Conservation (phyloP, 2,329 filamentous ascomycete species). For the Talaromyces rugulosus region DNA sequence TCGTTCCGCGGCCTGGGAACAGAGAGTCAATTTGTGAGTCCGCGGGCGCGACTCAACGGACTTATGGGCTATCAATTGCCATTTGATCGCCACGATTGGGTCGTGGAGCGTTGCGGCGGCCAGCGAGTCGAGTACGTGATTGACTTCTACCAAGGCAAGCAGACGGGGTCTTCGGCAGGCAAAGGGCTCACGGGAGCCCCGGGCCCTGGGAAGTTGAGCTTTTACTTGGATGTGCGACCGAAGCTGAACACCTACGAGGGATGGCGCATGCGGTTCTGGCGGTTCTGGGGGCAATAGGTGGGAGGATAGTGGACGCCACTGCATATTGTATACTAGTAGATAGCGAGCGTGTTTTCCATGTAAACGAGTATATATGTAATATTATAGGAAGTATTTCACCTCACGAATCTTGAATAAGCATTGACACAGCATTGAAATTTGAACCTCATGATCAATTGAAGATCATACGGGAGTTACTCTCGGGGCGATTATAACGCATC, state of each 20-base stretch:
- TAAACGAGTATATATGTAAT: not conserved
- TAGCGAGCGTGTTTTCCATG: not conserved
- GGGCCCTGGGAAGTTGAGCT: slow-evolving; percentile 49
- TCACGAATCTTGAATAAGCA: not conserved
- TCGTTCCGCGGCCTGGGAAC: slow-evolving; percentile 67
- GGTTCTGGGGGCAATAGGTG: slow-evolving; percentile 42
- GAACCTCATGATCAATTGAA: not conserved
- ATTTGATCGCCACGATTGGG: slow-evolving; percentile 97
- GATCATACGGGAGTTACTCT: not conserved
- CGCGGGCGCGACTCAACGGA: slow-evolving; percentile 76
- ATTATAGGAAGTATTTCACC: not conserved
- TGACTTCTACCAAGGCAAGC: slow-evolving; percentile 85
- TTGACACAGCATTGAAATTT: not conserved
- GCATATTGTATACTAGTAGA: not conserved
- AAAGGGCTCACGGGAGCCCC: slow-evolving; percentile 26
- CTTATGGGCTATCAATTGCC: slow-evolving; percentile 83
- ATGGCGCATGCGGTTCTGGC: slow-evolving; percentile 52
- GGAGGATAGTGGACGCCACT: not conserved
- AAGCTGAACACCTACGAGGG: slow-evolving; percentile 63
- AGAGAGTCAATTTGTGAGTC: slow-evolving; percentile 61
- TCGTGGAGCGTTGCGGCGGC: slow-evolving; percentile 81
- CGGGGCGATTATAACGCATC: not conserved
- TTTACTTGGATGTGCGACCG: slow-evolving; percentile 62
- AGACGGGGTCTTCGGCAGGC: slow-evolving; percentile 14
- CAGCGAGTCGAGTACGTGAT: slow-evolving; percentile 86